These are phyloP conservation scores for Passalora sequoiae DNA, from an alignment of 2,329 filamentous ascomycete species.

Conservation along the genomic window DNA sequence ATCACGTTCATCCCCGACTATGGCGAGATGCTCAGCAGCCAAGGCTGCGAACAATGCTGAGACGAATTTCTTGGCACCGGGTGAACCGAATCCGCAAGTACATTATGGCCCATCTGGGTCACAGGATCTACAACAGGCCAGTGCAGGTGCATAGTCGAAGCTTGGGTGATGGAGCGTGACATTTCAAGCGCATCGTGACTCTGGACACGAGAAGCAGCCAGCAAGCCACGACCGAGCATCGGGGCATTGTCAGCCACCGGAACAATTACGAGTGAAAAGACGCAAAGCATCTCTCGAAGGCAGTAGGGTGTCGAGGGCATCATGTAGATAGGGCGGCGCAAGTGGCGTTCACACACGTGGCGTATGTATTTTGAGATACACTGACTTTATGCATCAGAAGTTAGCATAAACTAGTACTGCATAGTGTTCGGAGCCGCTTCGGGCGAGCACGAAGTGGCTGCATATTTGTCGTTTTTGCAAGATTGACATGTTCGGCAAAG, in stretches of 20 bases:
- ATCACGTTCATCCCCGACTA: conserved; percentile 94
- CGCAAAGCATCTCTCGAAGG: no score
- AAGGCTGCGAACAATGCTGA: conserved; percentile 60
- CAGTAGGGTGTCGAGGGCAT: no score
- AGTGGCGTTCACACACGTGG: conserved; percentile 10
- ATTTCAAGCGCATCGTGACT: no score
- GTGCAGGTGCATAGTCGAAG: conserved; percentile 23
- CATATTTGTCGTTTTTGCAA: no score
- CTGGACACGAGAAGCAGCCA: no score
- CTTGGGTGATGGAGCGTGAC: no score
- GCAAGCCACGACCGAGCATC: no score
- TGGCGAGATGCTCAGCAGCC: conserved; percentile 93
- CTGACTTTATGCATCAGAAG: neutral
- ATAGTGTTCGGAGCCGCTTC: neutral
- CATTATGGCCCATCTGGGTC: conserved; percentile 40
- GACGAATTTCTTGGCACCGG: conserved; percentile 50
- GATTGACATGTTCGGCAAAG: neutral
- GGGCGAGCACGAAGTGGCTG: neutral
- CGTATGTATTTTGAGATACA: conserved; percentile 10
- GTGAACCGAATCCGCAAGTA: conserved; percentile 39
- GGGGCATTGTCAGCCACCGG: no score
- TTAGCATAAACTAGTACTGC: neutral
- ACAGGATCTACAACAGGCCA: conserved; percentile 18
- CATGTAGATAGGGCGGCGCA: conserved; percentile 12
- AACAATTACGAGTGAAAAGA: no score